A percentile compares a stretch with the other conserved stretches of the same genome.
Evolutionary conservation across 2,329 filamentous ascomycete species (phyloP).

Genomic region (Diaporthe citrichinensis): DNA sequence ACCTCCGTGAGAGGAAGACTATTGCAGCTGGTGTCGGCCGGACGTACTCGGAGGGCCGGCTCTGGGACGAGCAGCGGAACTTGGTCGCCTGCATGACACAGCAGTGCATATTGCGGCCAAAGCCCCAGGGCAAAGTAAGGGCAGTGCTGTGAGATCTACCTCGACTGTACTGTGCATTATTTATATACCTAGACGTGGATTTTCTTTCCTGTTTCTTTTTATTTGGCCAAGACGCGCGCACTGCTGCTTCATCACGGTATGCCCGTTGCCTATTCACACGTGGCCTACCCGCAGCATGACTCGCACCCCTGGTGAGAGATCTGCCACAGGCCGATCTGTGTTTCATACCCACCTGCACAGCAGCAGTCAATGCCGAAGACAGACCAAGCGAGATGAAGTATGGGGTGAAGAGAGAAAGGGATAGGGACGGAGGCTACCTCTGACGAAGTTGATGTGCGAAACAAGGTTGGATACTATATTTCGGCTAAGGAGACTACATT

Average conservation of each 20-base stretch:
- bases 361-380: conserved; percentile 24
- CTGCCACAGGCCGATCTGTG: conserved; percentile 28
- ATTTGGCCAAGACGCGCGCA: neutral
- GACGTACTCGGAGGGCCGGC: conserved; percentile 58
- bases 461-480: conserved; percentile 22
- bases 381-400: conserved; percentile 30
- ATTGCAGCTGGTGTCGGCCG: conserved; percentile 56
- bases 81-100: conserved; percentile 64
- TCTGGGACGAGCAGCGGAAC: conserved; percentile 60
- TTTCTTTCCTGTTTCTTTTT: conserved; percentile 9
- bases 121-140: conserved; percentile 25
- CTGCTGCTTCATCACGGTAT: conserved; percentile 31
- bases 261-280: conserved; percentile 14
- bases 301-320: conserved; percentile 24
- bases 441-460: neutral
- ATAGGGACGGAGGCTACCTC: conserved; percentile 12
- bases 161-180: conserved; percentile 6
- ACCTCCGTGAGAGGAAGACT: conserved; percentile 58
- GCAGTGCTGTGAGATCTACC: conserved; percentile 12
- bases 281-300: conserved; percentile 20
- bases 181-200: conserved; percentile 13
- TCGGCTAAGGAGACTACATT: conserved; percentile 22
- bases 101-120: conserved; percentile 55
- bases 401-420: conserved; percentile 26
- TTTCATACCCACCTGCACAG: conserved; percentile 21